Percentiles rank a stretch among this genome's conserved stretches.
Evolutionary conservation across 192 early-diverging fungal species (phyloP).

Genomic region (Backusella luteola): DNA sequence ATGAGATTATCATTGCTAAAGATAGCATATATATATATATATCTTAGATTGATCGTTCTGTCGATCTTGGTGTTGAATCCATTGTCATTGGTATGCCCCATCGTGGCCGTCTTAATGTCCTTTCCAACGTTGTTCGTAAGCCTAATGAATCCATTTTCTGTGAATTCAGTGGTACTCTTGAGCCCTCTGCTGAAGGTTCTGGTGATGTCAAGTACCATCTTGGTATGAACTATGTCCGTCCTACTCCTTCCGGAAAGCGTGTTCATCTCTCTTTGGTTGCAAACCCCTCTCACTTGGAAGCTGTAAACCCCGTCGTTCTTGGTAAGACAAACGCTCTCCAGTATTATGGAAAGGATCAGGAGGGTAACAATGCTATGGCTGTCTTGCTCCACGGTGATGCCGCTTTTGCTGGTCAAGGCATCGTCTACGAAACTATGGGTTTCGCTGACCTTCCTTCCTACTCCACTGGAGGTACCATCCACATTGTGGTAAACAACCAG

Average conservation of each 20-base stretch:
- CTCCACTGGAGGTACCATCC: slow-evolving; percentile 96
- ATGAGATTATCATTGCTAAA: not conserved
- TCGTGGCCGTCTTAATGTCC: slow-evolving; percentile 96
- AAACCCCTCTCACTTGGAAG: slow-evolving; percentile 99
- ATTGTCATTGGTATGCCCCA: slow-evolving; percentile 99
- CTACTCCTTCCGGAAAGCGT: slow-evolving; percentile 94
- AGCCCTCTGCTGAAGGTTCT: slow-evolving; percentile 89
- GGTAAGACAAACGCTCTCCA: slow-evolving; percentile 97
- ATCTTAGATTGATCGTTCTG: slow-evolving; percentile 86
- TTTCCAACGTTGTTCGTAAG: slow-evolving; percentile 99
- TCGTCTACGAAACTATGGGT: slow-evolving; percentile 98
- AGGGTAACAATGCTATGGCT: slow-evolving; percentile 83
- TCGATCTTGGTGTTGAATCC: slow-evolving; percentile 93
- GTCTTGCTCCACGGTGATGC: slow-evolving; percentile 98
- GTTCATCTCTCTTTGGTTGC: slow-evolving; percentile 96
- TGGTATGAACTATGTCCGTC: slow-evolving; percentile 94
- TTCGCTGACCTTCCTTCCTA: slow-evolving; percentile 94
- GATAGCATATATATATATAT: too few relatives aligned
- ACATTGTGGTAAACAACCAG: slow-evolving; percentile 99
- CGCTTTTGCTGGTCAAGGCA: slow-evolving; percentile 96
- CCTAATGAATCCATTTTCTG: slow-evolving; percentile 98
- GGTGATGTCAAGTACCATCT: slow-evolving; percentile 96
- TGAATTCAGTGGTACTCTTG: slow-evolving; percentile 90
- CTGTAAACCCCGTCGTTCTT: slow-evolving; percentile 96
- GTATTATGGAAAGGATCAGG: slow-evolving; percentile 89